phyloP scores from a whole-genome alignment of 257 asterid species.

The Solanum etuberosum region DNA sequence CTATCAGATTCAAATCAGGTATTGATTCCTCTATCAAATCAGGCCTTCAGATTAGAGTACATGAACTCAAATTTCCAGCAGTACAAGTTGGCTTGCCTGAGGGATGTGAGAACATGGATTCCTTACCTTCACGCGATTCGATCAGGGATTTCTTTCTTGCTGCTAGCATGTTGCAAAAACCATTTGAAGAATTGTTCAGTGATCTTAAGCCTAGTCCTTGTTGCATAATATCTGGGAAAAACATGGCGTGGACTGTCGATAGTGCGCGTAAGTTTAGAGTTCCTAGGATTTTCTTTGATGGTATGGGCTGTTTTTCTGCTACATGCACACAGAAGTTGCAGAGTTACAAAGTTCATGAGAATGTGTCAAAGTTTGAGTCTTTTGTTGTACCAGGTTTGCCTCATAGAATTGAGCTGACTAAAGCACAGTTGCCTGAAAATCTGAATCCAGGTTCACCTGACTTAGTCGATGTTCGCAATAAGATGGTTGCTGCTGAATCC shows the following conservation, averaged over 20 bases:
- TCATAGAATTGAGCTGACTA: slow-evolving; percentile 20
- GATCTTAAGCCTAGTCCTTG: slow-evolving; percentile 18
- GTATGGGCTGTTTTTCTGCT: slow-evolving; percentile 37
- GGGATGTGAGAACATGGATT: slow-evolving; percentile 44
- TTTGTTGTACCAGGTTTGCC: slow-evolving; percentile 28
- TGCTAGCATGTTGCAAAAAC: slow-evolving; percentile 13
- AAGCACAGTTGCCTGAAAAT: slow-evolving; percentile 21
- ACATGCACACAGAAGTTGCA: slow-evolving; percentile 8
- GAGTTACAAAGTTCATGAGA: slow-evolving; percentile 9
- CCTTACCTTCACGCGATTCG: slow-evolving; percentile 20
- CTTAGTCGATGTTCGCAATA: slow-evolving; percentile 9
- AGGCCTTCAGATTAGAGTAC: slow-evolving; percentile 25
- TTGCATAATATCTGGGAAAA: slow-evolving; percentile 32
- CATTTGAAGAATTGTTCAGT: slow-evolving; percentile 15
- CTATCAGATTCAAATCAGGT: slow-evolving; percentile 14
- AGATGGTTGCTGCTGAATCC: slow-evolving; percentile 23
- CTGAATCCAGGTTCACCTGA: slow-evolving; percentile 20
- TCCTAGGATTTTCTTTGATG: slow-evolving; percentile 36
- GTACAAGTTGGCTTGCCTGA: slow-evolving; percentile 37
- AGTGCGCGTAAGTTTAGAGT: slow-evolving; percentile 11
- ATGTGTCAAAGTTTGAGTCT: slow-evolving; percentile 5
- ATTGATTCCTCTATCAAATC: slow-evolving; percentile 17
- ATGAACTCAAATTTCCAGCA: slow-evolving; percentile 25
- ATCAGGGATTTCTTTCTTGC: slow-evolving; percentile 22
- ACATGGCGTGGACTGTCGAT: slow-evolving; percentile 24